These are phyloP conservation scores for Eremomyces bilateralis DNA, from an alignment of 495 filamentous ascomycete species.

Conservation along the genomic window DNA sequence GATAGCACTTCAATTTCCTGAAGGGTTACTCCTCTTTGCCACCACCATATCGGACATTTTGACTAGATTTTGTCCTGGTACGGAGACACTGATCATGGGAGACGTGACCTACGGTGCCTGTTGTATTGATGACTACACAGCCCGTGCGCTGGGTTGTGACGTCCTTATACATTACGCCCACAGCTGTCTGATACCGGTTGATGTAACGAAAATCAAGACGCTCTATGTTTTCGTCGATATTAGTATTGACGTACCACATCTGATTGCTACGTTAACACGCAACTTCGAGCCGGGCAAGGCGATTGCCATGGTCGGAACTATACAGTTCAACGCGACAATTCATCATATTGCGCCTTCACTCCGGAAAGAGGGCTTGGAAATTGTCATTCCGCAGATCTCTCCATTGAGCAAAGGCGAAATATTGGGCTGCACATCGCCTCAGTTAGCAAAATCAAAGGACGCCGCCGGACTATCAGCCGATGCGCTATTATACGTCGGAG, in stretches of 20 bases:
- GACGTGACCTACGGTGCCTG: constrained; percentile 98
- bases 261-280: constrained; percentile 66
- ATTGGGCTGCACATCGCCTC: constrained; percentile 80
- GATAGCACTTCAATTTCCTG: constrained; percentile 87
- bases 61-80: constrained; percentile 76
- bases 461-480: constrained; percentile 35
- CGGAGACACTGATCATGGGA: constrained; percentile 91
- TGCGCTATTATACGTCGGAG: constrained; percentile 76
- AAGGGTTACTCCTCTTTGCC: constrained; percentile 85
- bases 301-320: constrained; percentile 85
- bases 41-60: constrained; percentile 97
- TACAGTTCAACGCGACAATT: constrained; percentile 94
- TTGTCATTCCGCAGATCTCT: constrained; percentile 79
- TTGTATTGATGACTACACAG: constrained; percentile 97
- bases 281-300: constrained; percentile 73
- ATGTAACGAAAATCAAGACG: constrained; percentile 84
- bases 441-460: constrained; percentile 1
- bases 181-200: constrained; percentile 85
- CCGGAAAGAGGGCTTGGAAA: constrained; percentile 57
- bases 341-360: constrained; percentile 58
- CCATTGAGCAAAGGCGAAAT: constrained; percentile 88
- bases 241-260: constrained; percentile 72
- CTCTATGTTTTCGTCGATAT: constrained; percentile 98
- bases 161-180: constrained; percentile 94
- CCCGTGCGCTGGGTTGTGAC: constrained; percentile 82